Conservation (phyloP, 371 early-diverging fungal species). For the Entomophthora muscae region DNA sequence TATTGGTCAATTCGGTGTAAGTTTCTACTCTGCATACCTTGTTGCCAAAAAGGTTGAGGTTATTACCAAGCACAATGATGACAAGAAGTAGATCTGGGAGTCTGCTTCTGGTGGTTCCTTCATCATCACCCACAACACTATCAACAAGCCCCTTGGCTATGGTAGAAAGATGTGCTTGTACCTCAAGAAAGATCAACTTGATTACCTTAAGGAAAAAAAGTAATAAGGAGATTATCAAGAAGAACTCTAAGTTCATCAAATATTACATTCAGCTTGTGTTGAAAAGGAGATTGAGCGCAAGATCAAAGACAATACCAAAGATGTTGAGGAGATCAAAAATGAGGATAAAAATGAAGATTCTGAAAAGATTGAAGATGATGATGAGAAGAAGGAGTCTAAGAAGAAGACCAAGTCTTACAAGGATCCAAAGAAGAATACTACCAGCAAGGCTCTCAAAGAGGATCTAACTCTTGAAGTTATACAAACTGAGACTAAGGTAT, state of each 20-base stretch:
- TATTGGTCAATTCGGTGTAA: constrained; percentile 92
- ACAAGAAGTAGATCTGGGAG: constrained; percentile 64
- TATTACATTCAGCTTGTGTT: constrained; percentile 40
- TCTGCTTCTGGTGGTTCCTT: constrained; percentile 40
- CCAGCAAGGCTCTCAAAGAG: too few relatives aligned
- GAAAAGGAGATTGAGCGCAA: constrained; percentile 53
- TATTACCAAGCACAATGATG: constrained; percentile 58
- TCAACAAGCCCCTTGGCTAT: too few relatives aligned
- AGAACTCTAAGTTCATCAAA: constrained; percentile 65
- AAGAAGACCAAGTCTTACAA: constrained; percentile 60
- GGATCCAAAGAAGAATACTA: constrained; percentile 52
- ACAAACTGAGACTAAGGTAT: too few relatives aligned
- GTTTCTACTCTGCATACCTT: constrained; percentile 71
- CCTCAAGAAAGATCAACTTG: too few relatives aligned
- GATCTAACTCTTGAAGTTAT: too few relatives aligned
- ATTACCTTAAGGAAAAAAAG: constrained; percentile 34
- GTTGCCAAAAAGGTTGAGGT: too few relatives aligned
- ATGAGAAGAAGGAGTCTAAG: constrained; percentile 37
- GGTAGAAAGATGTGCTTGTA: too few relatives aligned
- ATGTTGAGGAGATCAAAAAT: too few relatives aligned
- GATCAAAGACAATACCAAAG: constrained; percentile 38
- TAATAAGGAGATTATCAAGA: constrained; percentile 48
- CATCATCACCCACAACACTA: constrained; percentile 57
- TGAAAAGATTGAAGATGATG: constrained; percentile 43
- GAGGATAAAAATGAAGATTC: constrained; percentile 37